Percentiles rank a stretch among this genome's conserved stretches.
Evolutionary conservation across 257 asterid species (phyloP).

Genomic region (Plantago ovata): DNA sequence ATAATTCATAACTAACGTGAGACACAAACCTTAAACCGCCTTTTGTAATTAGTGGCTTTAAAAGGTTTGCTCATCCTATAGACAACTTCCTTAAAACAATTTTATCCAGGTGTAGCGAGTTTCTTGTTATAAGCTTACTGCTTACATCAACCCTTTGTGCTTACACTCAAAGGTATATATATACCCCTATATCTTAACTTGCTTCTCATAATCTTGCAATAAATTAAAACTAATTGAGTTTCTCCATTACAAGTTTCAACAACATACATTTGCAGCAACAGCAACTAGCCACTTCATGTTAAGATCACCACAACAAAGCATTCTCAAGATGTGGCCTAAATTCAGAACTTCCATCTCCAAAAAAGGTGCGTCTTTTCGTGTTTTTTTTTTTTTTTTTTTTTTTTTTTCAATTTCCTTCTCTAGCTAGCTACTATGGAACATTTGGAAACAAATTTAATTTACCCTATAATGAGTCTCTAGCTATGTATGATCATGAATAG

Average conservation of each 20-base stretch:
- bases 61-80: slow-evolving; percentile 31
- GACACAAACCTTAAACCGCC: slow-evolving; percentile 29
- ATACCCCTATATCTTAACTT: neutral
- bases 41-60: slow-evolving; percentile 22
- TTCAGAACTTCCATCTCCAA: slow-evolving; percentile 27
- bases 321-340: slow-evolving; percentile 42
- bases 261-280: neutral
- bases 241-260: neutral
- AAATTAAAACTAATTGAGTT: neutral
- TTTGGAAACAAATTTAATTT: neutral
- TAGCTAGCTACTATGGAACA: neutral
- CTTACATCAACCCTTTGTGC: slow-evolving; percentile 5
- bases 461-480: too few species aligned
- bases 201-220: neutral
- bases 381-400: too few species aligned
- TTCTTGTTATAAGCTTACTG: neutral
- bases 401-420: too few species aligned
- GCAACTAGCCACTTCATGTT: neutral
- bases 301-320: slow-evolving; percentile 2
- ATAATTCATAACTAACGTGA: slow-evolving; percentile 30
- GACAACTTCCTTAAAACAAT: slow-evolving; percentile 19
- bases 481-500: too few species aligned
- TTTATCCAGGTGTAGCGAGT: slow-evolving; percentile 13
- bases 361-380: slow-evolving; percentile 28
- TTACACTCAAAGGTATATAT: neutral